Base-by-base conservation (phyloP, 345 rosid genomes). In the Sonneratia caseolaris region DNA sequence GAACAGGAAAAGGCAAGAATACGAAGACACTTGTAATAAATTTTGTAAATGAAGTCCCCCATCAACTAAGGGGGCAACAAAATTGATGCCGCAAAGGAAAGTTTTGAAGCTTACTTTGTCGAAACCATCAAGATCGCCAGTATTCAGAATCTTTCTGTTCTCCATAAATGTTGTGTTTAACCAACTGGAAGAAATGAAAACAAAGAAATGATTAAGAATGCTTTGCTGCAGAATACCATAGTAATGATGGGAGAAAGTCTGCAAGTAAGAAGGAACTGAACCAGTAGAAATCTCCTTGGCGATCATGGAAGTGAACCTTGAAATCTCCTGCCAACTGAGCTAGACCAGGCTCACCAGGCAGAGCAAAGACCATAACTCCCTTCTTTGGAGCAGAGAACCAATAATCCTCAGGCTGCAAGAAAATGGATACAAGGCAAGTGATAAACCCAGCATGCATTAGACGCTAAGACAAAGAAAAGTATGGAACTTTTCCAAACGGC, bases 211-310 rank as follows among this genome's bases (percentile, higher is more conserved):
- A 75, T 45, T 51, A 16, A 32, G 18, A 62, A 37, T 48, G 57
- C 69, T 49, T 38, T 14, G 64, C 18, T 65, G 37, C 48, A 7
- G 57, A 49, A 64, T 8, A 48, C 47, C 40, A 45, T 40, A 27
- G 38, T 40, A 72, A 9, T 19, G 14, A 18, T 48, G 32, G 11
- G 69, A 40, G 22, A 76, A 61, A 62, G 70, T 40, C 24, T 70
- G 1, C 36, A 64, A 18, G 70, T 51, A 40, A 51, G 47, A 42
- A 69, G 49, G 66, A 73, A 72, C 27, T 84, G 19, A 11, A 91
- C 98, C 95, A 92, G 88, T 92, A 90, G 77, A 94, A 91, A 76
- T 93, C 97, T 83, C 98, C 97, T 76, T 93, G 90, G 14, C 85
- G 85, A 42, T 93, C 98, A 69, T 91, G 91, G 79, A 93, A 93